Evolutionary conservation across 495 filamentous ascomycete genomes (phyloP).

Genomic region (Letharia lupina): DNA sequence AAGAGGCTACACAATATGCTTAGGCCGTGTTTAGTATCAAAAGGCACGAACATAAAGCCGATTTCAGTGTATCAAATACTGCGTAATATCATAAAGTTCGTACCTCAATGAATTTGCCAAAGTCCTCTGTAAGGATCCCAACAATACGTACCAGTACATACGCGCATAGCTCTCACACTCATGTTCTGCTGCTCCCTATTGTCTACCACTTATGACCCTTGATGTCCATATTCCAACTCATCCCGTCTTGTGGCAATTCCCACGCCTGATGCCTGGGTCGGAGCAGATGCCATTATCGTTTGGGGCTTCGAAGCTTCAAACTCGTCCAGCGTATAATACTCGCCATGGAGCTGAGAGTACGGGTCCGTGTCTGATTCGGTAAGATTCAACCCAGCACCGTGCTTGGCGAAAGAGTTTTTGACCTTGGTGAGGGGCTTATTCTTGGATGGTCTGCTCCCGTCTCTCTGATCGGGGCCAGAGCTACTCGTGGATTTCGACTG

Average conservation of each 20-base stretch:
- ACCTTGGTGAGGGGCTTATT: background rate
- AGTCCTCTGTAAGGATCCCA: no score
- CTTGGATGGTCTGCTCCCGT: background rate
- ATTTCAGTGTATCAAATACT: no score
- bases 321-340: background rate
- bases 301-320: background rate
- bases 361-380: background rate
- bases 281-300: background rate
- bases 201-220: background rate
- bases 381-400: background rate
- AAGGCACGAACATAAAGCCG: no score
- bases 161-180: no score
- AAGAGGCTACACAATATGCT: no score
- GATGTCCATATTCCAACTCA: background rate
- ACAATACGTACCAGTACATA: no score
- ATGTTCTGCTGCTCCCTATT: background rate
- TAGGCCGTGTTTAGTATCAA: no score
- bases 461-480: background rate
- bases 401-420: background rate
- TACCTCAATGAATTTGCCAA: no score
- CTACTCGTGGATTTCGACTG: background rate
- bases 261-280: background rate
- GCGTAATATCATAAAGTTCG: no score
- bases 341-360: background rate
- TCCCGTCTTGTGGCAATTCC: background rate